Evolutionary conservation across 1,284 basidiomycete genomes (phyloP), one percentile per base, ranked within the genome.

Genomic region (Paramarasmius palmivorus): DNA sequence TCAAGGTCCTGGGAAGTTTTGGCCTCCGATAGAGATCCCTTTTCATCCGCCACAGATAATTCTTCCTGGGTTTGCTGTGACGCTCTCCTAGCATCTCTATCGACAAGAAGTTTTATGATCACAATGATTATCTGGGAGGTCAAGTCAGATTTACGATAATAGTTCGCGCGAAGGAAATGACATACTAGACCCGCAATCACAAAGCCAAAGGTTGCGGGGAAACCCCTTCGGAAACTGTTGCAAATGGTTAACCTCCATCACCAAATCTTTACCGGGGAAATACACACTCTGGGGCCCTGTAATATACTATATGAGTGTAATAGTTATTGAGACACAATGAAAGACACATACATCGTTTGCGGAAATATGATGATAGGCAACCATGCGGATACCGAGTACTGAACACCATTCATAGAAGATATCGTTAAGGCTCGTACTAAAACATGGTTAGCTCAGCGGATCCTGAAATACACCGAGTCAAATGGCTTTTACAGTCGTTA

Each of bases 351-450:
- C 57, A 55, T 55, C 10, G 58, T 59, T 58, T 65, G 63, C 39
- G 63, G 63, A 49, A 63, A 65, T 14, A 63, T 65, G 12, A 65
- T 59, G 29, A 65, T 65, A 23, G 63, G 62, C 8, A 63, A 50
- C 62, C 61, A 63, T 12, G 62, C 63, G 15, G 59, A 55, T 1
- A 63, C 62, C 10, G 62, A 56, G 41, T 62, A 65, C 45, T 65
- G 63, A 3, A 65, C 39, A 23, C 62, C 63, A 36, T 63, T 63
- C 61, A 56, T 50, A 38, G 55, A 53, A 6, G 50, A 40, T 41
- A 54, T 57, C 1, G 39, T 52, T 4, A 55, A 32, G 20, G 47
- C 53, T 10, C 47, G 48, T 12, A 54, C 45, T 45, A 9, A 6
- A 39, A n/a, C n/a, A n/a, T 15, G 35, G 36, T 25, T 19, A 44